These are phyloP conservation scores for Dujonia santamariae DNA, from an alignment of 1,139 yeast genomes.

Conservation along the genomic window DNA sequence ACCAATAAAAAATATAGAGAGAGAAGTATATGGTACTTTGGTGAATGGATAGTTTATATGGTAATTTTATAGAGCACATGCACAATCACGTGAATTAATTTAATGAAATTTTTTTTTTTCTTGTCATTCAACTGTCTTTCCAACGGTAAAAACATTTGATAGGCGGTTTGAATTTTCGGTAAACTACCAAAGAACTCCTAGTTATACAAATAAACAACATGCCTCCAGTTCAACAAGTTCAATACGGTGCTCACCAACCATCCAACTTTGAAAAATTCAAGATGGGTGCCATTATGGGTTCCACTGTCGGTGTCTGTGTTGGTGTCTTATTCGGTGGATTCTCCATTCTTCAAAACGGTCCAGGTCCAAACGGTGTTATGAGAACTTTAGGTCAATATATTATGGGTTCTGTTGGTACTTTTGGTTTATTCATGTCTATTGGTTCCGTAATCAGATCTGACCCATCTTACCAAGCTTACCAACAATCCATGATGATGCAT, in stretches of 20 bases:
- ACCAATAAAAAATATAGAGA: too few relatives aligned
- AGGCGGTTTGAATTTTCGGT: too few relatives aligned
- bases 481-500: slow-evolving; percentile 33
- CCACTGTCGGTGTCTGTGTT: slow-evolving; percentile 93
- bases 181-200: too few relatives aligned
- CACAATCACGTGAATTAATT: neutral
- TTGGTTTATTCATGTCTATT: slow-evolving; percentile 93
- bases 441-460: slow-evolving; percentile 92
- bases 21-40: too few relatives aligned
- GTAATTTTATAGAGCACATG: neutral
- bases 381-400: slow-evolving; percentile 95
- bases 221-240: slow-evolving; percentile 86
- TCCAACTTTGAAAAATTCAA: slow-evolving; percentile 93
- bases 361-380: slow-evolving; percentile 98
- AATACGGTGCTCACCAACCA: slow-evolving; percentile 73
- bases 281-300: slow-evolving; percentile 98
- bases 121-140: neutral
- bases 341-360: slow-evolving; percentile 87
- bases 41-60: too few relatives aligned
- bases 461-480: slow-evolving; percentile 41
- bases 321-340: slow-evolving; percentile 94
- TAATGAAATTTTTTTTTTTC: slow-evolving; percentile 1
- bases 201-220: slow-evolving; percentile 32
- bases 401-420: slow-evolving; percentile 95
- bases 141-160: neutral